Conservation (phyloP, 2,329 filamentous ascomycete genomes). For the Ceratocystis diversiconidia region DNA sequence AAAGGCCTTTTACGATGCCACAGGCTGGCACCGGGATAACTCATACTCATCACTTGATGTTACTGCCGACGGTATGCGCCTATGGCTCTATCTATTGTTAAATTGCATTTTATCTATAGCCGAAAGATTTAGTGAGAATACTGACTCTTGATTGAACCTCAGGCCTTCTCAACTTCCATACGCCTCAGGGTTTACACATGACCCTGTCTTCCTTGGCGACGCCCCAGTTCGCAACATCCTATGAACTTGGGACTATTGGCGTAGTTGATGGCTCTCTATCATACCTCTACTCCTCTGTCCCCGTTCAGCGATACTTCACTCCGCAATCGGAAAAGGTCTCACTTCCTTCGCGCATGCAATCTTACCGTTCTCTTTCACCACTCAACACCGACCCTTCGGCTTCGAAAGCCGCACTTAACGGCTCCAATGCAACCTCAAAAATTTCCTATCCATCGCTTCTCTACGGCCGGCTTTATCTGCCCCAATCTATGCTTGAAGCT, state of each 20-base stretch:
- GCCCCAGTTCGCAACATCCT: constrained; percentile 86
- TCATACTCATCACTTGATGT: constrained; percentile 78
- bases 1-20: constrained; percentile 72
- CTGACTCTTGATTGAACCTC: constrained; percentile 3
- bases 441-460: constrained; percentile 40
- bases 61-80: constrained; percentile 55
- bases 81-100: not conserved
- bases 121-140: not conserved
- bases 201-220: constrained; percentile 84
- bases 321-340: constrained; percentile 61
- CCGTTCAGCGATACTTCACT: constrained; percentile 50
- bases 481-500: constrained; percentile 73
- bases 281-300: constrained; percentile 84
- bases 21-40: constrained; percentile 82
- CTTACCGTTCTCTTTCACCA: constrained; percentile 60
- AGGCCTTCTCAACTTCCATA: constrained; percentile 80
- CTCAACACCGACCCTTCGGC: constrained; percentile 21
- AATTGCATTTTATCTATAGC: no score
- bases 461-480: constrained; percentile 68
- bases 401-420: constrained; percentile 18
- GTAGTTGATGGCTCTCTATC: constrained; percentile 94
- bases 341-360: constrained; percentile 61
- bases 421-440: constrained; percentile 23
- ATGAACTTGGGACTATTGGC: constrained; percentile 77
- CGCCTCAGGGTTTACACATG: constrained; percentile 69